Evolutionary conservation across 108 stramenopile genomes (phyloP).

Genomic region (Asterionellopsis glacialis): DNA sequence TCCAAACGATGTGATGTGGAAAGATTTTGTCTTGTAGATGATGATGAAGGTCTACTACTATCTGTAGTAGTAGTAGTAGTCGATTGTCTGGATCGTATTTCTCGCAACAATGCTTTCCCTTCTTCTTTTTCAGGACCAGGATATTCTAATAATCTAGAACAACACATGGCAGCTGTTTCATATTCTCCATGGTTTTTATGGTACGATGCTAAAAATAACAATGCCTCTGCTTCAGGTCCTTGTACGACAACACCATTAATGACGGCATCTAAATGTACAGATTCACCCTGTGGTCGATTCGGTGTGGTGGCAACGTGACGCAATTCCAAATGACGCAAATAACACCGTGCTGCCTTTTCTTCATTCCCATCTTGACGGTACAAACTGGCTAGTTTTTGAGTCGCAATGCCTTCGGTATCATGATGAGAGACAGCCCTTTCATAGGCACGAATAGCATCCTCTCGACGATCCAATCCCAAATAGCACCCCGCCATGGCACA

Average conservation of each 20-base stretch:
- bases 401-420: constrained; percentile 92
- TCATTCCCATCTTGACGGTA: constrained; percentile 75
- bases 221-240: constrained; percentile 84
- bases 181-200: constrained; percentile 74
- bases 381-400: constrained; percentile 85
- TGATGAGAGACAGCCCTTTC: constrained; percentile 85
- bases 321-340: constrained; percentile 79
- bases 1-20: too few species aligned
- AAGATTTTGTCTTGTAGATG: too few species aligned
- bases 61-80: too few species aligned
- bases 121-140: constrained; percentile 93
- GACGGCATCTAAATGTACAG: constrained; percentile 28
- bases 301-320: constrained; percentile 58
- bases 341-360: constrained; percentile 91
- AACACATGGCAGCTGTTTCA: constrained; percentile 72
- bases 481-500: constrained; percentile 91
- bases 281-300: background rate
- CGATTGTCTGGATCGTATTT: constrained; percentile 54
- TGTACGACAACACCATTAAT: constrained; percentile 72
- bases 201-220: constrained; percentile 83
- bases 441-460: constrained; percentile 87
- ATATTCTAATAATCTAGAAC: constrained; percentile 85
- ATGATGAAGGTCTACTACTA: too few species aligned
- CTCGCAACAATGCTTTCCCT: constrained; percentile 88
- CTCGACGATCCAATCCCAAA: constrained; percentile 55